Conservation (phyloP, 441 rosid genomes). For the Euphorbia celastroides region DNA sequence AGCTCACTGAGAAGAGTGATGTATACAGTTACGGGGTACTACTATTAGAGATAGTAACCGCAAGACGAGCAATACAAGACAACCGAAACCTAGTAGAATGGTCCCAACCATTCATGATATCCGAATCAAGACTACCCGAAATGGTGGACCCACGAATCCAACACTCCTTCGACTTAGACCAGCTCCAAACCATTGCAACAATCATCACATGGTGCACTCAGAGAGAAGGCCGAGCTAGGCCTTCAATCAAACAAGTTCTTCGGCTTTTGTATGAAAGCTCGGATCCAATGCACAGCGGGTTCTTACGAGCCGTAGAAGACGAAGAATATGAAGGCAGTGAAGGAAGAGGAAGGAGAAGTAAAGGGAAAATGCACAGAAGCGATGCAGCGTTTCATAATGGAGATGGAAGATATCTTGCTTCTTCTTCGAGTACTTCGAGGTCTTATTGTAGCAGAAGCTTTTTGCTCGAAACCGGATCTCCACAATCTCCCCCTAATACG, state of each 20-base stretch:
- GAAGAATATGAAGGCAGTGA: conserved; percentile 59
- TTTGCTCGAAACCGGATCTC: conserved; percentile 78
- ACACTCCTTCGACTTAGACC: conserved; percentile 58
- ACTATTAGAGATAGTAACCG: conserved; percentile 74
- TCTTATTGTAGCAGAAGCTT: conserved; percentile 88
- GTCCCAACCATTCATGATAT: conserved; percentile 47
- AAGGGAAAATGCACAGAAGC: conserved; percentile 49
- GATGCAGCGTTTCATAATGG: conserved; percentile 48
- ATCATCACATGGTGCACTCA: conserved; percentile 89
- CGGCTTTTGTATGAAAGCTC: conserved; percentile 76
- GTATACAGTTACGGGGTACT: conserved; percentile 92
- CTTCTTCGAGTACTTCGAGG: conserved; percentile 90
- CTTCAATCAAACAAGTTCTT: conserved; percentile 84
- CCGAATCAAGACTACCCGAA: conserved; percentile 52
- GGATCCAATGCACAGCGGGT: conserved; percentile 72
- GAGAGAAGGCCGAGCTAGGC: conserved; percentile 71
- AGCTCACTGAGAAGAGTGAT: conserved; percentile 91
- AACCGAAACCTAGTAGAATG: conserved; percentile 74
- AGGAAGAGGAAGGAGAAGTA: conserved; percentile 56
- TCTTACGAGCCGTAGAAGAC: conserved; percentile 58
- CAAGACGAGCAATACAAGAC: conserved; percentile 66
- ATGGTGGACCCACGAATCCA: conserved; percentile 60
- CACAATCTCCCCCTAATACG: conserved; percentile 68
- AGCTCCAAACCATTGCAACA: conserved; percentile 56
- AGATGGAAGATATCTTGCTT: conserved; percentile 68